These are phyloP conservation scores for Atkinsonella texensis DNA, from an alignment of 2,329 filamentous ascomycete species.

Conservation along the genomic window DNA sequence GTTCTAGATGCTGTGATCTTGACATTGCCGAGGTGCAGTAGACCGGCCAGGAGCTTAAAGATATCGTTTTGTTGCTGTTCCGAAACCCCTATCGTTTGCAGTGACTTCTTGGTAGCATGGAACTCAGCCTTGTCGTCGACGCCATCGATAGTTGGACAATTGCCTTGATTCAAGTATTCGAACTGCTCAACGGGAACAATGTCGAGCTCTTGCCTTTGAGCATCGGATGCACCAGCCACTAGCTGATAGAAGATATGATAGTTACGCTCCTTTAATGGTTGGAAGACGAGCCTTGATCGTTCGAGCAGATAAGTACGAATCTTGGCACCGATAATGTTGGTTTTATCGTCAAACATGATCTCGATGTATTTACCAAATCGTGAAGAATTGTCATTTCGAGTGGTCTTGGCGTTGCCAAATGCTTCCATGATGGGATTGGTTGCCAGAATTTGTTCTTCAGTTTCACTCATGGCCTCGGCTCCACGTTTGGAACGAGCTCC, in stretches of 20 bases:
- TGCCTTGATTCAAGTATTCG: slow-evolving; percentile 92
- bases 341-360: slow-evolving; percentile 95
- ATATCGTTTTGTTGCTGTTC: slow-evolving; percentile 67
- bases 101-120: slow-evolving; percentile 70
- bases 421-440: slow-evolving; percentile 99
- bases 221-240: slow-evolving; percentile 78
- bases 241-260: slow-evolving; percentile 99
- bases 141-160: slow-evolving; percentile 79
- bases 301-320: slow-evolving; percentile 94
- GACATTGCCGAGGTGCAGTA: slow-evolving; percentile 90
- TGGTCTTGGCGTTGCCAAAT: slow-evolving; percentile 99
- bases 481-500: slow-evolving; percentile 65
- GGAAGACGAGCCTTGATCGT: slow-evolving; percentile 90
- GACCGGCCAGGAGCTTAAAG: slow-evolving; percentile 78
- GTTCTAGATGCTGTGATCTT: slow-evolving; percentile 86
- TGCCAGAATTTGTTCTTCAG: slow-evolving; percentile 93
- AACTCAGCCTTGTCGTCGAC: slow-evolving; percentile 96
- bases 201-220: slow-evolving; percentile 67
- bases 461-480: slow-evolving; percentile 81
- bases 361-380: slow-evolving; percentile 99
- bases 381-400: slow-evolving; percentile 96
- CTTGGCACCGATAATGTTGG: slow-evolving; percentile 94
- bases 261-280: slow-evolving; percentile 93
- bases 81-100: slow-evolving; percentile 77
- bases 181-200: slow-evolving; percentile 80